Evolutionary conservation across 352 stramenopile species (phyloP).

Genomic region (Pythium aristosporum): DNA sequence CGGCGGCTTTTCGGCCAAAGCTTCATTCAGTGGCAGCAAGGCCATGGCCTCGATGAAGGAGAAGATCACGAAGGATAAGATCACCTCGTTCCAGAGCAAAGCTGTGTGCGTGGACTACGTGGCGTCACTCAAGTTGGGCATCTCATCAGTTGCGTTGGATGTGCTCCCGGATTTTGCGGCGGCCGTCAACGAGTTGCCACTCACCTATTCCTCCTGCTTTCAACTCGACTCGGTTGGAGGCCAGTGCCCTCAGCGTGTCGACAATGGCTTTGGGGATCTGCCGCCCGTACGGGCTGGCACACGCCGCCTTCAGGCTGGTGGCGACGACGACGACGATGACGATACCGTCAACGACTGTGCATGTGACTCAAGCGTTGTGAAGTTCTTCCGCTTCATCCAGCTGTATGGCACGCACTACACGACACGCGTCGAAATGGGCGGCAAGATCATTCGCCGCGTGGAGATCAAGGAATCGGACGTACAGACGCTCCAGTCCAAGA

Average conservation of each 20-base stretch:
- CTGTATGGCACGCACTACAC: conserved; percentile 33
- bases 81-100: conserved; percentile 25
- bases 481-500: conserved; percentile 27
- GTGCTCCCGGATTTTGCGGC: conserved; percentile 20
- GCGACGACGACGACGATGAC: conserved; percentile 19
- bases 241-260: conserved; percentile 23
- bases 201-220: conserved; percentile 20
- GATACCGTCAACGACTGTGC: conserved; percentile 30
- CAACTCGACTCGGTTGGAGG: conserved; percentile 19
- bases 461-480: conserved; percentile 36
- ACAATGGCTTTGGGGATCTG: conserved; percentile 26
- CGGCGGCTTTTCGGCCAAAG: conserved; percentile 26
- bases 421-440: conserved; percentile 32
- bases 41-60: conserved; percentile 31
- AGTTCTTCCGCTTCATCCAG: conserved; percentile 33
- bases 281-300: conserved; percentile 9
- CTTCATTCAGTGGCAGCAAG: conserved; percentile 29
- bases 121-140: conserved; percentile 25
- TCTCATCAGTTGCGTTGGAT: conserved; percentile 17
- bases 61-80: conserved; percentile 28
- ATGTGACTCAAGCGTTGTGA: conserved; percentile 28
- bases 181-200: conserved; percentile 20
- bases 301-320: conserved; percentile 3
- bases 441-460: conserved; percentile 32
- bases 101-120: conserved; percentile 28